These are phyloP conservation scores for Cornus kousa DNA, from an alignment of 148 eudicot genomes.

Conservation along the genomic window DNA sequence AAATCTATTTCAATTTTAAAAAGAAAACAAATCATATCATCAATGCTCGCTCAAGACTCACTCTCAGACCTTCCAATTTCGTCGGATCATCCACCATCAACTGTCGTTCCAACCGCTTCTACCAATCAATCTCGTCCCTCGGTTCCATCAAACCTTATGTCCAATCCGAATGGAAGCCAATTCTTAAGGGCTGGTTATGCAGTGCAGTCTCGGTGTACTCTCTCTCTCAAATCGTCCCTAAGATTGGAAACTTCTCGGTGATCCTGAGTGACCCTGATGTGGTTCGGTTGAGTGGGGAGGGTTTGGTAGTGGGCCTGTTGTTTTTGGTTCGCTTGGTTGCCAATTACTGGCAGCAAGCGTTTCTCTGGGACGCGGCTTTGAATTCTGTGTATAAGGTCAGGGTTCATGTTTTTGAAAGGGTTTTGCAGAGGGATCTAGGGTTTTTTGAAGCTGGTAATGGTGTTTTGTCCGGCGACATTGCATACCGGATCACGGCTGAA, in stretches of 20 bases:
- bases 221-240: slow-evolving; percentile 68
- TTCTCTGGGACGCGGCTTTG: slow-evolving; percentile 80
- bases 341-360: slow-evolving; percentile 73
- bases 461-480: slow-evolving; percentile 59
- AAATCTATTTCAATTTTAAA: slow-evolving; percentile 1
- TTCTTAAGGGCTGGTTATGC: slow-evolving; percentile 70
- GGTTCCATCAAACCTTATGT: slow-evolving; percentile 55
- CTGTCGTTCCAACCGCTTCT: slow-evolving; percentile 14
- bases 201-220: slow-evolving; percentile 67
- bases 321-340: slow-evolving; percentile 43
- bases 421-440: slow-evolving; percentile 78
- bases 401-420: slow-evolving; percentile 63
- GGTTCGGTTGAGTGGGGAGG: slow-evolving; percentile 35
- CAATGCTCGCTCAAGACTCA: slow-evolving; percentile 2
- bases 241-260: slow-evolving; percentile 46
- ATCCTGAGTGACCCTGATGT: slow-evolving; percentile 25
- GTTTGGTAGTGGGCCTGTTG: slow-evolving; percentile 40
- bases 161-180: slow-evolving; percentile 58
- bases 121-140: slow-evolving; percentile 35
- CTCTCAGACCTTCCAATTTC: slow-evolving; percentile 7
- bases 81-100: slow-evolving; percentile 14
- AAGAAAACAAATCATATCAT: slow-evolving; percentile 4
- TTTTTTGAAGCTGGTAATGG: slow-evolving; percentile 67
- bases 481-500: slow-evolving; percentile 84
- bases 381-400: slow-evolving; percentile 50